Base-by-base conservation (phyloP, 2,329 filamentous ascomycete species). In the Penicillium sp. region DNA sequence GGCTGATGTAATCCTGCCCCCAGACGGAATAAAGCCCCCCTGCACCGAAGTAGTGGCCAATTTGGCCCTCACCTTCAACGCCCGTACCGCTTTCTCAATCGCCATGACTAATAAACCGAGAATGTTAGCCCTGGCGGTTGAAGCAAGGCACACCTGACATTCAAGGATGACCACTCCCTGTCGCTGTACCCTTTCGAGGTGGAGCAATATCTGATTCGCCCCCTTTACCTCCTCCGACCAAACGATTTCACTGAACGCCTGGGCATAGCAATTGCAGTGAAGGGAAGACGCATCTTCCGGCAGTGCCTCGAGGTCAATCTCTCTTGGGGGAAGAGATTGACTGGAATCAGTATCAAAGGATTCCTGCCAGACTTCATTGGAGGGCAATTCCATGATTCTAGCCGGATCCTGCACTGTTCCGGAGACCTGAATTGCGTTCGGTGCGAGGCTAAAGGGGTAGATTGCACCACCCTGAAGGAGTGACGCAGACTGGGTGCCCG, bases 101-200 rank as follows among this genome's bases (percentile, higher is more conserved):
- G 63, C 63, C 40, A 72, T 60, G 14, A 71, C 59, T 5, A 71
- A 59, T 6, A 71, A 47, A 58, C 69, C 71, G 14, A 73, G 62
- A 26, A 70, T 55, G 12, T 68, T 66, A 6, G 61, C 55, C 41
- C 64, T 59, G 4, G 59, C 58, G 14, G 62, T 53, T 12, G 63
- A 63, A 28, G 49, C 61, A 7, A 59, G 65, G 50, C 69, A 72
- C 11, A 62, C 36, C 25, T 47, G 53, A 50, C 70, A 73, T 37
- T 67, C 65, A 12, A 73, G 56, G 17, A 72, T 67, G 2, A 60
- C 63, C 22, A 72, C 65, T 5, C 65, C 62, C 31, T 69, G 61
- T 9, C 67, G 56, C 40, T 71, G 58, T 12, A 72, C 43, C 8
- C 64, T 55, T n/a, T 63, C 63, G 17, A 71, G 70, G 17, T 61